Conservation (phyloP, 805 yeast species). For the Starmerella gropengiesseri region DNA sequence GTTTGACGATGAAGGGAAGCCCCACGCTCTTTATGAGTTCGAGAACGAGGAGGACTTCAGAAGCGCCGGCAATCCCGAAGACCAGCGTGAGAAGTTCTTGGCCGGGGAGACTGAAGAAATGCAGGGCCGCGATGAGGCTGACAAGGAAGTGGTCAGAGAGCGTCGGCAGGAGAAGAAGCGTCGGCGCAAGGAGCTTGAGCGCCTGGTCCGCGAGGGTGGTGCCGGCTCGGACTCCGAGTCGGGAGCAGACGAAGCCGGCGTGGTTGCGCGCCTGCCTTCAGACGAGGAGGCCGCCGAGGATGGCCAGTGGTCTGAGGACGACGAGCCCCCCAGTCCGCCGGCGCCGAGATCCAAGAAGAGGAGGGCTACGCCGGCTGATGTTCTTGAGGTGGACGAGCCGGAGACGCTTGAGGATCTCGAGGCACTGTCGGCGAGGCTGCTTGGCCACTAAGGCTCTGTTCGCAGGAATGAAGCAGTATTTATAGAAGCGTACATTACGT, state of each 20-base stretch:
- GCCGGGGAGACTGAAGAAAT: constrained; percentile 54
- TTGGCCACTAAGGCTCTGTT: constrained; percentile 15
- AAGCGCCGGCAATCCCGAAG: constrained; percentile 53
- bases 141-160: constrained; percentile 63
- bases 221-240: constrained; percentile 20
- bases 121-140: constrained; percentile 62
- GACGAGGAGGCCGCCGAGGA: not conserved
- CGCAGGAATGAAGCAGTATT: not conserved
- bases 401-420: constrained; percentile 89
- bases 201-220: constrained; percentile 35
- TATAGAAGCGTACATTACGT: not conserved
- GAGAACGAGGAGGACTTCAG: constrained; percentile 81
- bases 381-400: constrained; percentile 76
- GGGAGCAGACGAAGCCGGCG: constrained; percentile 1
- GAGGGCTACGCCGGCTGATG: constrained; percentile 23
- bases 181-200: constrained; percentile 70
- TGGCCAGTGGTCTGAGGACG: constrained; percentile 22
- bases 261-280: constrained; percentile 17
- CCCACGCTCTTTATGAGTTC: constrained; percentile 85
- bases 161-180: constrained; percentile 83
- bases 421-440: constrained; percentile 36
- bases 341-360: constrained; percentile 21
- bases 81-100: constrained; percentile 59
- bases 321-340: no score
- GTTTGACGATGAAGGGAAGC: constrained; percentile 89